A percentile compares a stretch with the other conserved stretches of the same genome.
Conservation (phyloP, 2,329 filamentous ascomycete species). For the Alternaria tenuissima region DNA sequence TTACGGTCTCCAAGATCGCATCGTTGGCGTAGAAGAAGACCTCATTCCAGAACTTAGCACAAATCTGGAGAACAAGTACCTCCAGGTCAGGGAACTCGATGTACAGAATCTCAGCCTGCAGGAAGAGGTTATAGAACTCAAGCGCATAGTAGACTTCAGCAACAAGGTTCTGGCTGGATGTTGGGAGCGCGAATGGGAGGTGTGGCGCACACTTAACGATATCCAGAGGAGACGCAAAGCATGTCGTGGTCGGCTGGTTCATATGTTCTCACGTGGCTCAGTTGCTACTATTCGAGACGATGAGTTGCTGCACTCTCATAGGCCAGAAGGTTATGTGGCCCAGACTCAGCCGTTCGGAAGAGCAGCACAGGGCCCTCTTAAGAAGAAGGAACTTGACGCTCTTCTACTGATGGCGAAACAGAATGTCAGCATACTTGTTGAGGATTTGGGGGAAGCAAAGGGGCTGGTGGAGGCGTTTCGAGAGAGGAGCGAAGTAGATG, state of each 20-base stretch:
- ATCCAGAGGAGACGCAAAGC: conserved; percentile 9
- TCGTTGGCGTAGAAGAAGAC: conserved; percentile 22
- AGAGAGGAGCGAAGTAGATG: neutral
- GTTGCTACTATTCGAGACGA: neutral
- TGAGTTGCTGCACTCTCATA: neutral
- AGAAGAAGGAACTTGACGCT: conserved; percentile 22
- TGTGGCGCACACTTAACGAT: conserved; percentile 16
- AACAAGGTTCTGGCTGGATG: conserved; percentile 18
- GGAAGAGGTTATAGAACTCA: conserved; percentile 14
- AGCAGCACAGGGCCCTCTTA: neutral
- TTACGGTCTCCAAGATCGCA: conserved; percentile 19
- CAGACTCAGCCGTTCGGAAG: neutral
- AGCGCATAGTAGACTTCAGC: conserved; percentile 14
- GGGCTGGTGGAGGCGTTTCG: conserved; percentile 17
- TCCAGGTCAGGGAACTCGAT: conserved; percentile 1
- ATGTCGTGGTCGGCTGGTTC: neutral
- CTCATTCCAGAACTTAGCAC: conserved; percentile 21
- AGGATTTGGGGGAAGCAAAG: conserved; percentile 33
- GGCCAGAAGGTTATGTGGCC: neutral
- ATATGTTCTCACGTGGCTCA: conserved; percentile 1
- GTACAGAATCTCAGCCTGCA: neutral
- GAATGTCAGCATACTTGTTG: conserved; percentile 25
- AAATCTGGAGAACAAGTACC: conserved; percentile 14
- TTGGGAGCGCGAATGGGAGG: conserved; percentile 28
- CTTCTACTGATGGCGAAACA: conserved; percentile 22